Percentiles rank a stretch among this genome's conserved stretches.
These are phyloP conservation scores for Cocos nucifera DNA, from an alignment of 176 grass and related monocot genomes.

Conservation along the genomic window DNA sequence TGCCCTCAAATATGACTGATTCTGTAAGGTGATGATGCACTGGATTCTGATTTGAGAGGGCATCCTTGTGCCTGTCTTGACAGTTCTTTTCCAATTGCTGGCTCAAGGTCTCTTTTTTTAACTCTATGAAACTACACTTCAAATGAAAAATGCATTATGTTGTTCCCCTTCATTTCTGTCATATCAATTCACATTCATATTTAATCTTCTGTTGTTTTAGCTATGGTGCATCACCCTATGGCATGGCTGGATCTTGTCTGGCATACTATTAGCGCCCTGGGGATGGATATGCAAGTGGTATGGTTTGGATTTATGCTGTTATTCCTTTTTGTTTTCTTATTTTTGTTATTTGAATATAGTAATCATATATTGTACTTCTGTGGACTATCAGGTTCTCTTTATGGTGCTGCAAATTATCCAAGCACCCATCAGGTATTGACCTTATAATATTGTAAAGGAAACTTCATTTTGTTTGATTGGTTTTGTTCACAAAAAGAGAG, in stretches of 20 bases:
- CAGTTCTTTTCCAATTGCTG: slow-evolving; percentile 22
- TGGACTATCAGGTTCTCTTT: slow-evolving; percentile 12
- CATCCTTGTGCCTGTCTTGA: slow-evolving; percentile 19
- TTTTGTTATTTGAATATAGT: no score
- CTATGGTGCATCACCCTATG: background rate
- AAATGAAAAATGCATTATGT: no score
- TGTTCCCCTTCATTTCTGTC: no score
- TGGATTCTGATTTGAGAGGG: slow-evolving; percentile 21
- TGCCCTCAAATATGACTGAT: background rate
- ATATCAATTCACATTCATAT: no score
- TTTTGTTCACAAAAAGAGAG: no score
- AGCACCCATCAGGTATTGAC: slow-evolving; percentile 14
- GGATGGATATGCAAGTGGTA: slow-evolving; percentile 11
- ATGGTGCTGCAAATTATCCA: slow-evolving; percentile 6
- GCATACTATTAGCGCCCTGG: slow-evolving; percentile 16
- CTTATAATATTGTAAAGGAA: background rate
- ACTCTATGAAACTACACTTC: slow-evolving; percentile 1
- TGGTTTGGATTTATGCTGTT: background rate
- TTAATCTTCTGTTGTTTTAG: slow-evolving; percentile 2
- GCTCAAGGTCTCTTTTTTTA: slow-evolving; percentile 21
- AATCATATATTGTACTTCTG: no score
- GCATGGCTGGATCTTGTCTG: slow-evolving; percentile 6
- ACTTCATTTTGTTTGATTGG: no score
- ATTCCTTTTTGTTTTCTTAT: no score
- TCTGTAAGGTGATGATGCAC: slow-evolving; percentile 26